Evolutionary conservation across 495 filamentous ascomycete genomes (phyloP).

Genomic region (Xylaria grammica): DNA sequence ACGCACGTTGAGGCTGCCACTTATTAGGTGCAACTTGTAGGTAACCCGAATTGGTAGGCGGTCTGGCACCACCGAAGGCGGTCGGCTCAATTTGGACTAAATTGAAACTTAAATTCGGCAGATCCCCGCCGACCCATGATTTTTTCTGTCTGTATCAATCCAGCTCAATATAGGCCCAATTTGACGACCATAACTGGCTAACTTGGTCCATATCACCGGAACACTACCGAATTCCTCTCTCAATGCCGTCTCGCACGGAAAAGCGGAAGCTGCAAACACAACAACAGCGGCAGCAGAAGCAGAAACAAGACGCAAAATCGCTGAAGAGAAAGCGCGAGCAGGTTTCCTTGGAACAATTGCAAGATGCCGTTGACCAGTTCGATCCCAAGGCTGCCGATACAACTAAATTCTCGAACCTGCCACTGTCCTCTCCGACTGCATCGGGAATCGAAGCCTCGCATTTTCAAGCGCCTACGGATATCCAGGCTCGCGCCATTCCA

Average conservation of each 20-base stretch:
- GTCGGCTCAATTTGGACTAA: constrained; percentile 24
- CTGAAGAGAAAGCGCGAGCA: constrained; percentile 54
- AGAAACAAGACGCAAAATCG: constrained; percentile 41
- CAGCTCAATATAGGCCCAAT: constrained; percentile 12
- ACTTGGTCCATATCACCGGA: not conserved
- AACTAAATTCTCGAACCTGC: constrained; percentile 76
- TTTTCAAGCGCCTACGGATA: constrained; percentile 88
- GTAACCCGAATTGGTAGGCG: constrained; percentile 14
- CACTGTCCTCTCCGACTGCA: constrained; percentile 83
- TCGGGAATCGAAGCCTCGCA: constrained; percentile 83
- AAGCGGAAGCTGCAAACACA: constrained; percentile 28
- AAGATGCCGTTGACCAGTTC: constrained; percentile 48
- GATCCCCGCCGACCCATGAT: constrained; percentile 31
- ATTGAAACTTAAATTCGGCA: constrained; percentile 23
- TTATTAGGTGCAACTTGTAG: not conserved
- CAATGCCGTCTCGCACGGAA: constrained; percentile 22
- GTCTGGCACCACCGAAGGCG: constrained; percentile 22
- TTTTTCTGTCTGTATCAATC: constrained; percentile 27
- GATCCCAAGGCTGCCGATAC: constrained; percentile 53
- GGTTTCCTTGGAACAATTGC: constrained; percentile 63
- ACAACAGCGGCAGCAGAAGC: constrained; percentile 29
- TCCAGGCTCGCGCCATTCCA: constrained; percentile 86
- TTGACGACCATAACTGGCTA: constrained; percentile 1
- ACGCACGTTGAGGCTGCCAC: not conserved
- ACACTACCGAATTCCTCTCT: not conserved